Evolutionary conservation across 371 early-diverging fungal genomes (phyloP).

Genomic region (Funneliformis caledonium): DNA sequence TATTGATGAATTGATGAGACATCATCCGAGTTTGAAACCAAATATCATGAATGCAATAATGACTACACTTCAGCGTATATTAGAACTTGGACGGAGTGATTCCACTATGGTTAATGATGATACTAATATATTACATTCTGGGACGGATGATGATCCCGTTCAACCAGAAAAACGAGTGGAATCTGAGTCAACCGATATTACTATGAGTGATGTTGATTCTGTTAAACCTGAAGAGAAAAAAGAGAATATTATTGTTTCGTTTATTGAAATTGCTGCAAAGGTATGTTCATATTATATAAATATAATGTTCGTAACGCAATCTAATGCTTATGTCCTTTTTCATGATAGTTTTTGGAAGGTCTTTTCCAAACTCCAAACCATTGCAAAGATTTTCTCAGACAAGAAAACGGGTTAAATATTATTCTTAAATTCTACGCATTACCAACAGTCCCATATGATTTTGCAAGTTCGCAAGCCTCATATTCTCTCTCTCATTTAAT

Average conservation of each 20-base stretch:
- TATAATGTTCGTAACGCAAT: constrained; percentile 11
- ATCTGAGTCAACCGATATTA: constrained; percentile 12
- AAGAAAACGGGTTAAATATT: constrained; percentile 64
- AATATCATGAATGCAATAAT: constrained; percentile 74
- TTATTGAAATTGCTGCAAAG: constrained; percentile 57
- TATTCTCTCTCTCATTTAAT: constrained; percentile 76
- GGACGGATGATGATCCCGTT: constrained; percentile 39
- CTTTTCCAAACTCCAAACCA: constrained; percentile 80
- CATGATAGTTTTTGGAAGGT: constrained; percentile 77
- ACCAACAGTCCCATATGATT: constrained; percentile 75
- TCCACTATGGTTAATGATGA: constrained; percentile 52
- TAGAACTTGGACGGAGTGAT: constrained; percentile 53
- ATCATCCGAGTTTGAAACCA: constrained; percentile 85
- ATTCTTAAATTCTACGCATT: constrained; percentile 68
- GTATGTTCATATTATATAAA: constrained; percentile 44
- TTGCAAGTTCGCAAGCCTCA: constrained; percentile 49
- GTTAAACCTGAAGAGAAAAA: constrained; percentile 58
- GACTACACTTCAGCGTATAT: constrained; percentile 61
- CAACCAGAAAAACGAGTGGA: background rate
- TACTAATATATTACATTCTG: constrained; percentile 49
- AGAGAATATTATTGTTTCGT: constrained; percentile 54
- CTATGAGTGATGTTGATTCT: constrained; percentile 46
- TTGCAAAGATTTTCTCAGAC: constrained; percentile 73
- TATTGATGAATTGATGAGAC: constrained; percentile 95
- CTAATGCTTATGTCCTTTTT: background rate